Conservation (phyloP, 2,329 filamentous ascomycete species). For the Aspergillus pseudonomiae region DNA sequence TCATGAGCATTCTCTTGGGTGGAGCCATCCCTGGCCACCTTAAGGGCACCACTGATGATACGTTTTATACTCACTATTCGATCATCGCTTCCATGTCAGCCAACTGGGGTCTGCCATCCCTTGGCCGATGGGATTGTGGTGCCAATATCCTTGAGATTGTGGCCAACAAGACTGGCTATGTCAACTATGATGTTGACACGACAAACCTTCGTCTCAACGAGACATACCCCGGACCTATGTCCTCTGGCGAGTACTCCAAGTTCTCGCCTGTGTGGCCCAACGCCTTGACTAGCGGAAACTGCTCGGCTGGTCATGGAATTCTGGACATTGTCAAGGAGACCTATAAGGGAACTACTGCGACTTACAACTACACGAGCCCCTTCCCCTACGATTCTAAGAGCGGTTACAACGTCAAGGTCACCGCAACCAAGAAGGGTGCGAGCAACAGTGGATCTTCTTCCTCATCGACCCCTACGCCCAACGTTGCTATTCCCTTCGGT, state of each 20-base stretch:
- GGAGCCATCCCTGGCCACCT: slow-evolving; percentile 69
- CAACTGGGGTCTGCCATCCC: slow-evolving; percentile 71
- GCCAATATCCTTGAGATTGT: slow-evolving; percentile 70
- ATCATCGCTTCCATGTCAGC: slow-evolving; percentile 67
- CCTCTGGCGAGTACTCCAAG: slow-evolving; percentile 28
- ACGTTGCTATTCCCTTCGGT: slow-evolving; percentile 14
- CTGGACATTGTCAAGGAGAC: slow-evolving; percentile 38
- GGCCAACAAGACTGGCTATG: slow-evolving; percentile 63
- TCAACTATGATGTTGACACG: slow-evolving; percentile 44
- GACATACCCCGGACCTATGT: slow-evolving; percentile 56
- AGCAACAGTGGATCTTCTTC: slow-evolving; percentile 12
- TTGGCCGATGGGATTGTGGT: slow-evolving; percentile 72
- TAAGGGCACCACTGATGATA: slow-evolving; percentile 67
- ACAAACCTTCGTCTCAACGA: slow-evolving; percentile 54
- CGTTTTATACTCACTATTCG: slow-evolving; percentile 75
- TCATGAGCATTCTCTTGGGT: slow-evolving; percentile 73
- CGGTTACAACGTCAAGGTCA: slow-evolving; percentile 34
- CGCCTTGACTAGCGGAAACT: slow-evolving; percentile 31
- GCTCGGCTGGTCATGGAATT: slow-evolving; percentile 41
- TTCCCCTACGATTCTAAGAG: slow-evolving; percentile 33
- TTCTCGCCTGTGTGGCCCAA: slow-evolving; percentile 34
- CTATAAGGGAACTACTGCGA: slow-evolving; percentile 30
- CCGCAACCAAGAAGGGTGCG: slow-evolving; percentile 26
- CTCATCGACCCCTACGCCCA: slow-evolving; percentile 13
- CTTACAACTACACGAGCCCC: slow-evolving; percentile 40